Base-by-base conservation (phyloP, 2,329 filamentous ascomycete species). In the Colletotrichum plurivorum region DNA sequence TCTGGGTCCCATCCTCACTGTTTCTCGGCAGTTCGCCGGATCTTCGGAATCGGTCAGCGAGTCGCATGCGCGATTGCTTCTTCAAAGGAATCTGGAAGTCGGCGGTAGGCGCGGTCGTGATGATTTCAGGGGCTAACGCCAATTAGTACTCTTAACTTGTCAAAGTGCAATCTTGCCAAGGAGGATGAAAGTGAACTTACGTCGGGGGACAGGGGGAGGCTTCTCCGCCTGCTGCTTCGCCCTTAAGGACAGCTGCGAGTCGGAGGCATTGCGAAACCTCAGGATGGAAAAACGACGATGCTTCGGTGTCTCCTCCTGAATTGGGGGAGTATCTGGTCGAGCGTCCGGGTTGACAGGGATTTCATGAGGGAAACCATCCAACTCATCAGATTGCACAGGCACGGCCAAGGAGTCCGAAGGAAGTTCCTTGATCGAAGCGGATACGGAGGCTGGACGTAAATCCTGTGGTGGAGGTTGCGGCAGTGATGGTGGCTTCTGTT, bases 211-310 rank as follows among this genome's bases (percentile, higher is more conserved):
- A 74, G 85, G 90, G 75, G 85, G 89, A 22, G 84, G 80, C 73
- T 83, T 86, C 75, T 86, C 83, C 69, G 84, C 83, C 64, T 94
- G 91, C 75, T 92, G 88, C 78, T 92, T 94, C 60, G 92, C 92
- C 78, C 90, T 89, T 36, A 90, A 84, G 12, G 94, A 94, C 70
- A 98, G 83, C 79, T 98, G 94, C 58, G 94, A 93, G 82, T 98
- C 95, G 9, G 95, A 98, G 71, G 94, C 95, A 87, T 97, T 95
- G 76, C 94, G 93, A 79, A 96, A 94, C 76, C 92, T 91, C 82
- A 97, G 84, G 80, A 97, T 84, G 64, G 88, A 90, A 77, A 92
- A 92, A 70, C 89, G 87, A 69, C 85, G 87, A 73, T 89, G 86
- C 74, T 87, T 90, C 41, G 81, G 81, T 39, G 81, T 84, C 75